Conservation (phyloP, 169 alveolate genomes). For the Plasmodium gonderi region DNA sequence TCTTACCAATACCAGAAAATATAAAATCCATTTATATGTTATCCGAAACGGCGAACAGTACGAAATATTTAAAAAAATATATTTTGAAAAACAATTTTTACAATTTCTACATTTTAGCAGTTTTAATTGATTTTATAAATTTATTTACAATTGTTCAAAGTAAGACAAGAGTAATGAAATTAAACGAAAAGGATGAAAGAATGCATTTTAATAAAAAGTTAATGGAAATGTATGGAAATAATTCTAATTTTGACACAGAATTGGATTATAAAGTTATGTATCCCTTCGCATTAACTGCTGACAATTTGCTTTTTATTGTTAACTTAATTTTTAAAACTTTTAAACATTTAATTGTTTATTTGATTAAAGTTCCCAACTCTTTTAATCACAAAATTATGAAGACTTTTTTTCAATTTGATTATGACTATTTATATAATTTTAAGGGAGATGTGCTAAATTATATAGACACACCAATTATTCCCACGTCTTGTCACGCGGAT, state of each 20-base stretch:
- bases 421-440: neutral
- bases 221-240: slow-evolving; percentile 63
- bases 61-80: slow-evolving; percentile 53
- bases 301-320: slow-evolving; percentile 48
- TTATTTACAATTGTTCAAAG: slow-evolving; percentile 67
- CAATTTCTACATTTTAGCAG: slow-evolving; percentile 54
- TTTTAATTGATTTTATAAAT: slow-evolving; percentile 44
- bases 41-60: slow-evolving; percentile 67
- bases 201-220: slow-evolving; percentile 50
- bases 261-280: slow-evolving; percentile 75
- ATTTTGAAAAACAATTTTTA: slow-evolving; percentile 58
- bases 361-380: slow-evolving; percentile 44
- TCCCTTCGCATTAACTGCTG: slow-evolving; percentile 73
- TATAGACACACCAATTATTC: neutral
- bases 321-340: slow-evolving; percentile 65
- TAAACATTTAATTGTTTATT: slow-evolving; percentile 66
- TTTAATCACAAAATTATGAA: slow-evolving; percentile 70
- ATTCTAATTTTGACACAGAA: slow-evolving; percentile 57
- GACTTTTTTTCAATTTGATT: slow-evolving; percentile 24
- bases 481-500: neutral
- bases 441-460: neutral
- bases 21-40: slow-evolving; percentile 72
- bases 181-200: slow-evolving; percentile 61
- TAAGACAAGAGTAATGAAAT: slow-evolving; percentile 49
- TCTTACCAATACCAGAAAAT: slow-evolving; percentile 57